These are phyloP conservation scores for Puccinia horiana DNA, from an alignment of 1,284 basidiomycete genomes.

Conservation along the genomic window DNA sequence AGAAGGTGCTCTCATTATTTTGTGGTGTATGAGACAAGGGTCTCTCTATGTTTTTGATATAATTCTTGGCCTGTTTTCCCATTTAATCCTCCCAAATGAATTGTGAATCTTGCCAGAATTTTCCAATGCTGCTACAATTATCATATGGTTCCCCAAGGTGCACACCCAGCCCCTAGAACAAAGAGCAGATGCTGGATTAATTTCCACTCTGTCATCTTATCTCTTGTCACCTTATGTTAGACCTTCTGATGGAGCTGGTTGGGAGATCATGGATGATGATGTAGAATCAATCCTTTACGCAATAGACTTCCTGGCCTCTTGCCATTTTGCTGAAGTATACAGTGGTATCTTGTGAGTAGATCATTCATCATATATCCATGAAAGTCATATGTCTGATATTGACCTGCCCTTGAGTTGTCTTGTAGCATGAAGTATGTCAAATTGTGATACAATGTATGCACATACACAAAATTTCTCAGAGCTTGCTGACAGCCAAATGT, in stretches of 20 bases:
- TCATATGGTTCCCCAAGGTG: constrained; percentile 73
- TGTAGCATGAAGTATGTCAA: constrained; percentile 48
- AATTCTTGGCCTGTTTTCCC: constrained; percentile 92
- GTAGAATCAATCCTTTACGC: constrained; percentile 91
- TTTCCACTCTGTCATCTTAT: constrained; percentile 93
- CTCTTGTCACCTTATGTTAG: constrained; percentile 88
- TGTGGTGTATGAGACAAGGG: constrained; percentile 87
- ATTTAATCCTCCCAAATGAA: constrained; percentile 79
- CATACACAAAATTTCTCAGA: constrained; percentile 21
- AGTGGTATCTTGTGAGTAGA: constrained; percentile 78
- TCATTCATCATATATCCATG: neutral
- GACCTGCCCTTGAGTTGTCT: neutral
- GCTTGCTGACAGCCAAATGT: constrained; percentile 11
- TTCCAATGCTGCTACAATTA: constrained; percentile 82
- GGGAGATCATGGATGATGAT: constrained; percentile 72
- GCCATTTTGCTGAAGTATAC: constrained; percentile 90
- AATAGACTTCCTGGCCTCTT: constrained; percentile 91
- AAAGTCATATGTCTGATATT: neutral
- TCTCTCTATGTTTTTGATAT: constrained; percentile 93
- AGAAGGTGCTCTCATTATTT: too few species aligned
- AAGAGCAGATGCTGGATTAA: constrained; percentile 79
- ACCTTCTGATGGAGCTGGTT: constrained; percentile 52
- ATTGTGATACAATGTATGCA: constrained; percentile 24
- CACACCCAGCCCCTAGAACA: constrained; percentile 65
- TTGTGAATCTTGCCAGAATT: constrained; percentile 99